These are phyloP conservation scores for Tinospora cordifolia DNA, from an alignment of 164 flowering plant species.

Conservation along the genomic window DNA sequence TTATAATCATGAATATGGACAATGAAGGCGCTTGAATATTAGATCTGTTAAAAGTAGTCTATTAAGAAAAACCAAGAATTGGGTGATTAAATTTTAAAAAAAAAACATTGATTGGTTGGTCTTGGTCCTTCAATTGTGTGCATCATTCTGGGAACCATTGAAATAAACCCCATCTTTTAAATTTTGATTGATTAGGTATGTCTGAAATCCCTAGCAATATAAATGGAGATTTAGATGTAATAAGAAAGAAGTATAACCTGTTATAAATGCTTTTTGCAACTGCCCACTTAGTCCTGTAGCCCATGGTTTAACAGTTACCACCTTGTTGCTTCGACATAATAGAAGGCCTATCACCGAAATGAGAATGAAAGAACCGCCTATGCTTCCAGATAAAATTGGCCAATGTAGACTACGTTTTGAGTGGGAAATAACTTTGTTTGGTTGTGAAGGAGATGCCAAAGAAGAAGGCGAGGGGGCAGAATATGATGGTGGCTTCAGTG, in stretches of 20 bases:
- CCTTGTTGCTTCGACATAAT: constrained; percentile 38
- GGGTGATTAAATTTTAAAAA: no score
- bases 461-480: constrained; percentile 9
- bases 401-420: constrained; percentile 6
- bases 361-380: constrained; percentile 37
- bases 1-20: not conserved
- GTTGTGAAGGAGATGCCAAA: constrained; percentile 5
- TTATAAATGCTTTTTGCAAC: constrained; percentile 76
- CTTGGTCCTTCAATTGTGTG: no score
- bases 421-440: not conserved
- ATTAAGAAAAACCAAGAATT: no score
- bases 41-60: no score
- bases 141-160: no score
- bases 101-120: no score
- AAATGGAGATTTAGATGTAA: not conserved
- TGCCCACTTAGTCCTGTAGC: constrained; percentile 86
- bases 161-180: no score
- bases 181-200: no score
- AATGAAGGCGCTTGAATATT: no score
- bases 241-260: constrained; percentile 41
- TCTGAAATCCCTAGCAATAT: no score
- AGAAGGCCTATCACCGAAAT: constrained; percentile 24
- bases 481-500: constrained; percentile 12
- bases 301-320: constrained; percentile 68
- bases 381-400: constrained; percentile 25